Evolutionary conservation across 2,329 filamentous ascomycete genomes (phyloP).

Genomic region (Aspergillus caelatus): DNA sequence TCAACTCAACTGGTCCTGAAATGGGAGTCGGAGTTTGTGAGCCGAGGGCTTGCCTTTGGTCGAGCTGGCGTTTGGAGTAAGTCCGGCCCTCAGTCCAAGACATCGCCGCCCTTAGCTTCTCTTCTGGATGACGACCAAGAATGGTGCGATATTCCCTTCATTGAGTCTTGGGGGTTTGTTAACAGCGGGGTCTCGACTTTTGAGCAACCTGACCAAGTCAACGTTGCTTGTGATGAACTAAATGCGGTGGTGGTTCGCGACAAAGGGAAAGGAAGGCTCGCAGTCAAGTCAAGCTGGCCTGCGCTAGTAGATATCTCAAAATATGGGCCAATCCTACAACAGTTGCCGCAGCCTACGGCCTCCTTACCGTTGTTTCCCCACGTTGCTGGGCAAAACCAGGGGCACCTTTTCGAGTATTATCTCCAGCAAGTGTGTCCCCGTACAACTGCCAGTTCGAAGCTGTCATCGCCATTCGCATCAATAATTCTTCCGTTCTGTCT

Average conservation of each 20-base stretch:
- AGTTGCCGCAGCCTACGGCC: slow-evolving; percentile 13
- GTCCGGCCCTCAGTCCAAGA: slow-evolving; percentile 19
- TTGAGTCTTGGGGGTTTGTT: slow-evolving; percentile 36
- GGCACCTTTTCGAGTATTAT: slow-evolving; percentile 44
- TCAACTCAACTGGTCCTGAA: slow-evolving; percentile 41
- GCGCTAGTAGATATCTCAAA: neutral
- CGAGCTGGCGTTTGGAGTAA: slow-evolving; percentile 47
- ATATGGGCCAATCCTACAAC: slow-evolving; percentile 1
- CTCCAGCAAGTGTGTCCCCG: slow-evolving; percentile 44
- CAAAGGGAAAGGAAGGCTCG: neutral
- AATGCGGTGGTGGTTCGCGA: slow-evolving; percentile 18
- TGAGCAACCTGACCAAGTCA: slow-evolving; percentile 29
- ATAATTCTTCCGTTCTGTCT: slow-evolving; percentile 43
- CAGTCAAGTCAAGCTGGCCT: slow-evolving; percentile 4
- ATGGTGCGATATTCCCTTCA: slow-evolving; percentile 31
- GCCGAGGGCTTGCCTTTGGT: slow-evolving; percentile 47
- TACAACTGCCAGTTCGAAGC: slow-evolving; percentile 40
- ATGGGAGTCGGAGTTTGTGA: slow-evolving; percentile 45
- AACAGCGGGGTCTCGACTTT: slow-evolving; percentile 35
- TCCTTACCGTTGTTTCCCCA: slow-evolving; percentile 34
- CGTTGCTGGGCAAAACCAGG: slow-evolving; percentile 31
- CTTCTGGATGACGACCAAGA: slow-evolving; percentile 23
- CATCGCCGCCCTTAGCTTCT: slow-evolving; percentile 21
- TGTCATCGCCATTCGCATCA: slow-evolving; percentile 43
- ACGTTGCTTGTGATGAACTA: slow-evolving; percentile 28